A percentile compares a stretch with the other conserved stretches of the same genome.
phyloP scores from a whole-genome alignment of 140 eudicot species.

The Erigeron philadelphicus region DNA sequence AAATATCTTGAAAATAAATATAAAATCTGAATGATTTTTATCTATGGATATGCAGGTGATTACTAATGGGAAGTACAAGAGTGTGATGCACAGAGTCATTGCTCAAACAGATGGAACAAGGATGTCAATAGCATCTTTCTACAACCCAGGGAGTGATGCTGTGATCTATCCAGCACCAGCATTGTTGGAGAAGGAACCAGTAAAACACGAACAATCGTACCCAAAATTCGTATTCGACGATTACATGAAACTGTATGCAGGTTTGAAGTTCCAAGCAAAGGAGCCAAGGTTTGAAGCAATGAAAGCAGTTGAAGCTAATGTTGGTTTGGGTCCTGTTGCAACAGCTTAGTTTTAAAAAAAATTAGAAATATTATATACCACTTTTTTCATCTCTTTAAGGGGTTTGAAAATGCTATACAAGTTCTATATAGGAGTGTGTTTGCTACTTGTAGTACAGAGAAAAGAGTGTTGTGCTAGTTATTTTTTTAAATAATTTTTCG shows the following conservation, averaged over 20 bases:
- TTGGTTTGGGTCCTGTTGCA: constrained; percentile 37
- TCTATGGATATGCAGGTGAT: constrained; percentile 38
- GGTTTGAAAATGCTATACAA: constrained; percentile 23
- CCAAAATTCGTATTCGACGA: constrained; percentile 66
- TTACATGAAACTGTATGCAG: constrained; percentile 65
- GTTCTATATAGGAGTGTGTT: constrained; percentile 26
- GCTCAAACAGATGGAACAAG: constrained; percentile 64
- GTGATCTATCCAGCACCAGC: constrained; percentile 55
- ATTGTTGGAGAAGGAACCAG: constrained; percentile 45
- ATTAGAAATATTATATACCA: constrained; percentile 10
- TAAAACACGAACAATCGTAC: constrained; percentile 34
- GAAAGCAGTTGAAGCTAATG: constrained; percentile 53
- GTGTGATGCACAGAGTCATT: constrained; percentile 66
- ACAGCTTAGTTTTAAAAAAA: constrained; percentile 31
- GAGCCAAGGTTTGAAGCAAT: constrained; percentile 75
- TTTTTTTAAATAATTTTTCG: constrained; percentile 25
- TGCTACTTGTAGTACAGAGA: constrained; percentile 31
- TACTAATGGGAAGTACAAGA: constrained; percentile 55
- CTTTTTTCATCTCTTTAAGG: constrained; percentile 9
- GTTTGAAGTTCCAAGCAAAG: constrained; percentile 68
- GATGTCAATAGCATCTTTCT: constrained; percentile 66
- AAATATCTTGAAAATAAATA: not conserved
- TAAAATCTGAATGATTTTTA: not conserved
- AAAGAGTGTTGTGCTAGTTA: constrained; percentile 22
- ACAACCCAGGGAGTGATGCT: constrained; percentile 66